These are phyloP conservation scores for Thamnidium elegans DNA, from an alignment of 192 early-diverging fungal genomes.

Conservation along the genomic window DNA sequence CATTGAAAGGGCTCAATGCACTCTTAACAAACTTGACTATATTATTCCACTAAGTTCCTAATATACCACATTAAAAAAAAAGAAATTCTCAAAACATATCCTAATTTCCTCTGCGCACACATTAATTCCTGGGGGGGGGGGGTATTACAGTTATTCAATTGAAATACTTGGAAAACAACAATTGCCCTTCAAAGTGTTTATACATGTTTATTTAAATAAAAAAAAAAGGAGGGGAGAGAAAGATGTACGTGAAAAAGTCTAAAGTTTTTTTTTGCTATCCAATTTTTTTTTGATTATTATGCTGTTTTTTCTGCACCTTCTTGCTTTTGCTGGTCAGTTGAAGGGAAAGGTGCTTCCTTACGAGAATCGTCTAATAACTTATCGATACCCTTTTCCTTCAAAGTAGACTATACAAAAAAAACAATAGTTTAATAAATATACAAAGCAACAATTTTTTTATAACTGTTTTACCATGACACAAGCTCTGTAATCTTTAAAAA, in stretches of 20 bases:
- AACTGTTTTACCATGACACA: constrained; percentile 72
- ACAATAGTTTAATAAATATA: background rate
- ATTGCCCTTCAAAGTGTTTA: too few species aligned
- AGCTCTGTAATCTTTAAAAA: constrained; percentile 80
- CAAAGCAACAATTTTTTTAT: background rate
- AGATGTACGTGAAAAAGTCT: background rate
- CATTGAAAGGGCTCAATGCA: too few species aligned
- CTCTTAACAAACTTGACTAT: too few species aligned
- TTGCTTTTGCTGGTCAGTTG: constrained; percentile 12
- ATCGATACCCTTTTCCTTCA: constrained; percentile 83
- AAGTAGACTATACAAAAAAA: constrained; percentile 48
- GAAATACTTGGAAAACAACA: too few species aligned
- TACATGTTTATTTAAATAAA: too few species aligned
- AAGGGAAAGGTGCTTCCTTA: constrained; percentile 66
- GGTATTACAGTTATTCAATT: too few species aligned
- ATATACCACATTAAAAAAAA: too few species aligned
- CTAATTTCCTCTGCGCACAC: too few species aligned
- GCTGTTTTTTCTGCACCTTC: background rate
- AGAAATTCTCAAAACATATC: too few species aligned
- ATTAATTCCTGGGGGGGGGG: too few species aligned
- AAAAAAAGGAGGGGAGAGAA: too few species aligned
- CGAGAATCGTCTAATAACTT: constrained; percentile 81
- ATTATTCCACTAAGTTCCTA: too few species aligned
- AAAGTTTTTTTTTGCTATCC: background rate
- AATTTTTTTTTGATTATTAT: background rate